phyloP scores from a whole-genome alignment of 306 rosid species.

The Prunus salicina region DNA sequence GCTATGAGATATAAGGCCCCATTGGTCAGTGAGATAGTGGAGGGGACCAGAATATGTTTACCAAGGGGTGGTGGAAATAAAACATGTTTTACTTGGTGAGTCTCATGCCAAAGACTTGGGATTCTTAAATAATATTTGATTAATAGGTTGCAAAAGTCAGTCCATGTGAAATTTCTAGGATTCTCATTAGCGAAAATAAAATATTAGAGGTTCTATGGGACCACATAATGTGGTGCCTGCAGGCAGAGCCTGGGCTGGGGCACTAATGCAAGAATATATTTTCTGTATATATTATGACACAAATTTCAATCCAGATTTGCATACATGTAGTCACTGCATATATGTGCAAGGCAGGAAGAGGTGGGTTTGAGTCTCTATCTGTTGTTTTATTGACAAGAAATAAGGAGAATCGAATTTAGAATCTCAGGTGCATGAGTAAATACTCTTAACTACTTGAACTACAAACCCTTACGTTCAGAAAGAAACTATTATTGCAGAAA shows the following conservation, averaged over 20 bases:
- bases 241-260: background rate
- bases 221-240: background rate
- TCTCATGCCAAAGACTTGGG: background rate
- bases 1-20: background rate
- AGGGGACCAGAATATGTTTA: background rate
- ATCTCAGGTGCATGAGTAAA: no score
- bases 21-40: background rate
- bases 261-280: background rate
- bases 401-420: no score
- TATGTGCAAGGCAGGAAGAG: no score
- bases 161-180: constrained; percentile 20
- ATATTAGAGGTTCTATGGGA: background rate
- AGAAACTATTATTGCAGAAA: no score
- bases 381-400: no score
- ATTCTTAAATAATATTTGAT: background rate
- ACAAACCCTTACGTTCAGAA: no score
- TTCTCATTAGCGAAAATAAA: background rate
- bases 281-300: background rate
- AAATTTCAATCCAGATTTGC: background rate
- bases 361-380: no score
- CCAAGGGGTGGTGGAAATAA: background rate
- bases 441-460: no score
- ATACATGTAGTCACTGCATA: background rate
- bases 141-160: background rate
- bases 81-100: background rate